phyloP scores from a whole-genome alignment of 1,284 basidiomycete species.

The Ceratobasidium sp. region DNA sequence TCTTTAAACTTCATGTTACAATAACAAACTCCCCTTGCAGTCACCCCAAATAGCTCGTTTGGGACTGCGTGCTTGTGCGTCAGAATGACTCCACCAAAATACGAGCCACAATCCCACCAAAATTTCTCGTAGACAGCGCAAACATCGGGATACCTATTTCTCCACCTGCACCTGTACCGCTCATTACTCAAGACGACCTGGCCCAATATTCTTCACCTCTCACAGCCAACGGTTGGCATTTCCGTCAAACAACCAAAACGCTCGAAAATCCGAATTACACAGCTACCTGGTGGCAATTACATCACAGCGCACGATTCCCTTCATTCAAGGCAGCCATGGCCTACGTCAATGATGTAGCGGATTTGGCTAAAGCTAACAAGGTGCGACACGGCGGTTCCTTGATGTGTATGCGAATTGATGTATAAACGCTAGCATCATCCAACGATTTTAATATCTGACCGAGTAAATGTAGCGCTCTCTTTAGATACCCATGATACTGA shows the following conservation, averaged over 20 bases:
- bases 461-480: constrained; percentile 56
- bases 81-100: too few species aligned
- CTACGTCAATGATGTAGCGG: constrained; percentile 52
- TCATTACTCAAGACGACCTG: constrained; percentile 53
- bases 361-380: constrained; percentile 52
- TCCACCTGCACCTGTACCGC: constrained; percentile 51
- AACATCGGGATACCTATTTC: constrained; percentile 46
- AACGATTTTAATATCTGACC: constrained; percentile 51
- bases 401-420: constrained; percentile 10
- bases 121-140: too few species aligned
- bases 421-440: constrained; percentile 47
- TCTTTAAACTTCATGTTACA: too few species aligned
- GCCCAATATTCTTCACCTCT: constrained; percentile 53
- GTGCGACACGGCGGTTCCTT: constrained; percentile 49
- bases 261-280: constrained; percentile 47
- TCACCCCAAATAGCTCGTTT: too few species aligned
- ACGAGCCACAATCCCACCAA: too few species aligned
- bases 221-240: constrained; percentile 51
- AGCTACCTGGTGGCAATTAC: constrained; percentile 28
- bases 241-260: constrained; percentile 48
- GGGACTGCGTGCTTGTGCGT: too few species aligned
- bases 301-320: constrained; percentile 47
- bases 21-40: too few species aligned
- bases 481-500: constrained; percentile 36
- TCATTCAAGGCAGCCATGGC: constrained; percentile 48